Evolutionary conservation across 164 flowering plant species (phyloP).

Genomic region (Pachysandra terminalis): DNA sequence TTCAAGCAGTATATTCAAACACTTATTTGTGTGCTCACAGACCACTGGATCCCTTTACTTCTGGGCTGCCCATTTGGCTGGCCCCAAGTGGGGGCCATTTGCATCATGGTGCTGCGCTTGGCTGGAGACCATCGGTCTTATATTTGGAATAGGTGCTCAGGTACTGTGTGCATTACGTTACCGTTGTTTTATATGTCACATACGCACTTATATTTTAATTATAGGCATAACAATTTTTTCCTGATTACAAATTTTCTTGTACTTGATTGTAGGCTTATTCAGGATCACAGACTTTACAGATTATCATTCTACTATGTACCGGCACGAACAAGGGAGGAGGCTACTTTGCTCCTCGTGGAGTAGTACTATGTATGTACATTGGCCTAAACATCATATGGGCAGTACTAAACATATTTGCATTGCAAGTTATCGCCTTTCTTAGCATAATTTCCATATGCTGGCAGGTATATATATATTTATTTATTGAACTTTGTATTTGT

Average conservation of each 20-base stretch:
- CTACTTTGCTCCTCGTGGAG: conserved; percentile 60
- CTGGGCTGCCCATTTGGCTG: too few relatives aligned
- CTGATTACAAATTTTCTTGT: neutral
- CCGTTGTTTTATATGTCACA: too few relatives aligned
- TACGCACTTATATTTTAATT: too few relatives aligned
- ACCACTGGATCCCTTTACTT: conserved; percentile 67
- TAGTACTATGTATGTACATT: conserved; percentile 65
- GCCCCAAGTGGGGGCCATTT: conserved; percentile 69
- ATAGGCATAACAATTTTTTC: conserved; percentile 5
- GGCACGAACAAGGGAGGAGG: too few relatives aligned
- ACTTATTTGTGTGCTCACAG: too few relatives aligned
- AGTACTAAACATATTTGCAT: conserved; percentile 60
- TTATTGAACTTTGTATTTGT: too few relatives aligned
- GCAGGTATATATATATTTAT: conserved; percentile 78
- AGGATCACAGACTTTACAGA: conserved; percentile 63
- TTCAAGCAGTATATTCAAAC: neutral
- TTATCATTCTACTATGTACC: conserved; percentile 54
- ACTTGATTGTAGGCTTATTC: conserved; percentile 49
- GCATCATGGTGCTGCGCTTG: too few relatives aligned
- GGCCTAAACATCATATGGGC: conserved; percentile 70
- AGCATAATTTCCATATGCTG: conserved; percentile 73
- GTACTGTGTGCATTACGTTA: conserved; percentile 15
- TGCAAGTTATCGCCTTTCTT: conserved; percentile 64
- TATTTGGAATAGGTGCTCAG: conserved; percentile 71
- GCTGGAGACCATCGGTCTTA: conserved; percentile 58